A percentile compares a stretch with the other conserved stretches of the same genome.
phyloP scores from a whole-genome alignment of 768 basidiomycete genomes.

The Dictyophora rubrovolvata region DNA sequence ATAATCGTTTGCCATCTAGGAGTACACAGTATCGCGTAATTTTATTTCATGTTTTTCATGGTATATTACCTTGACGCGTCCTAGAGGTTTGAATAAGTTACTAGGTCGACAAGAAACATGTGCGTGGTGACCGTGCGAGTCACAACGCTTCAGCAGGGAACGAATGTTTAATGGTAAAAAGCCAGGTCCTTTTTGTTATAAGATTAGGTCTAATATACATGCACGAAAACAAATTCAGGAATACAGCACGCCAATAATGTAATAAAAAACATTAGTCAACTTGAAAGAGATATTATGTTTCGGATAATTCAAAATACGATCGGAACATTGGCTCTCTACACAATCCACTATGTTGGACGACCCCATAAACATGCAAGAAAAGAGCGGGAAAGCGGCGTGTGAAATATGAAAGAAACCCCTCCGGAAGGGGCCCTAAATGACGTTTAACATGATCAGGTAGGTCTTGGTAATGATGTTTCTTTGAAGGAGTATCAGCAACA shows the following conservation, averaged over 20 bases:
- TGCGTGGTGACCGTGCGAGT: no score
- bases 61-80: no score
- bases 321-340: constrained; percentile 84
- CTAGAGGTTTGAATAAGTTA: no score
- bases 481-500: constrained; percentile 12
- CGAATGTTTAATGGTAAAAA: no score
- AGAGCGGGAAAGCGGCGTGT: constrained; percentile 85
- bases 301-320: constrained; percentile 71
- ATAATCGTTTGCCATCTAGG: constrained; percentile 30
- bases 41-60: no score
- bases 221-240: not conserved
- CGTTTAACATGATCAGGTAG: constrained; percentile 85
- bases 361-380: constrained; percentile 87
- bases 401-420: constrained; percentile 88
- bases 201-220: not conserved
- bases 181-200: not conserved
- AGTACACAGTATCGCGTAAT: not conserved
- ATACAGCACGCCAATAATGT: constrained; percentile 1
- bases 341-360: constrained; percentile 63
- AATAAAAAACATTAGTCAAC: not conserved
- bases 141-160: no score
- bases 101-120: no score
- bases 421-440: constrained; percentile 82
- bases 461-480: constrained; percentile 99
- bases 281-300: constrained; percentile 14